Conservation (phyloP, 139 green algal genomes). For the Tetradesmus lagerheimii region DNA sequence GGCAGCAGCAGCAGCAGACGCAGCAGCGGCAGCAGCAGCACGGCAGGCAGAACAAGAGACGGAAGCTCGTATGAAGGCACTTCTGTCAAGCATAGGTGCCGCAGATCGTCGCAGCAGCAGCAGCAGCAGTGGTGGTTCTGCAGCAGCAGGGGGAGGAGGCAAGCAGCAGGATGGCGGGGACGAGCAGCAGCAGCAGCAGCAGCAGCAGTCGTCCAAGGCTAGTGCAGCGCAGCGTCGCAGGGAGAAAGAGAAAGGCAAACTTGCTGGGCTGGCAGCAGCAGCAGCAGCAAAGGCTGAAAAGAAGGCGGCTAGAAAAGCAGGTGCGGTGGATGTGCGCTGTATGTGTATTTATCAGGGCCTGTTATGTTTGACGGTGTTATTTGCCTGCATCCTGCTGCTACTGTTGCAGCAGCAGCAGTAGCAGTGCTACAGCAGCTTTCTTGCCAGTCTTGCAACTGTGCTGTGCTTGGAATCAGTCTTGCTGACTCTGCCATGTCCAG, state of each 20-base stretch:
- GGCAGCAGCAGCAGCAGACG: background rate
- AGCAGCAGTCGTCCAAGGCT: background rate
- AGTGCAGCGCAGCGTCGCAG: background rate
- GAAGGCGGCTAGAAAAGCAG: background rate
- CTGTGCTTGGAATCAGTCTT: too few relatives aligned
- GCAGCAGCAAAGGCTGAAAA: conserved; percentile 34
- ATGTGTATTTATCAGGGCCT: too few relatives aligned
- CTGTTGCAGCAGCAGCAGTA: too few relatives aligned
- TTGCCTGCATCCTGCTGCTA: too few relatives aligned
- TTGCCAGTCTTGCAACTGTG: too few relatives aligned
- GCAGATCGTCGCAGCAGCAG: background rate
- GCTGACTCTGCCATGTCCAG: too few relatives aligned
- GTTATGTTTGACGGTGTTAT: too few relatives aligned
- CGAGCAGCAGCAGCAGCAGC: background rate
- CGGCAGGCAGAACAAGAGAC: background rate
- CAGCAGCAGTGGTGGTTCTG: background rate
- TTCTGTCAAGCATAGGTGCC: background rate
- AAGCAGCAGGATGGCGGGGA: background rate
- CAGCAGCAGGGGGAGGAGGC: too few relatives aligned
- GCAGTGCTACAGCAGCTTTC: too few relatives aligned
- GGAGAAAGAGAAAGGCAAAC: background rate
- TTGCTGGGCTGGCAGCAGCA: conserved; percentile 10
- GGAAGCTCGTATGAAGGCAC: background rate
- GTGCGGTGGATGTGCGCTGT: background rate
- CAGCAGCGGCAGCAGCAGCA: conserved; percentile 24